Percentiles rank a stretch among this genome's conserved stretches.
phyloP scores from a whole-genome alignment of 495 filamentous ascomycete species.

The Schizothecium vesticola region DNA sequence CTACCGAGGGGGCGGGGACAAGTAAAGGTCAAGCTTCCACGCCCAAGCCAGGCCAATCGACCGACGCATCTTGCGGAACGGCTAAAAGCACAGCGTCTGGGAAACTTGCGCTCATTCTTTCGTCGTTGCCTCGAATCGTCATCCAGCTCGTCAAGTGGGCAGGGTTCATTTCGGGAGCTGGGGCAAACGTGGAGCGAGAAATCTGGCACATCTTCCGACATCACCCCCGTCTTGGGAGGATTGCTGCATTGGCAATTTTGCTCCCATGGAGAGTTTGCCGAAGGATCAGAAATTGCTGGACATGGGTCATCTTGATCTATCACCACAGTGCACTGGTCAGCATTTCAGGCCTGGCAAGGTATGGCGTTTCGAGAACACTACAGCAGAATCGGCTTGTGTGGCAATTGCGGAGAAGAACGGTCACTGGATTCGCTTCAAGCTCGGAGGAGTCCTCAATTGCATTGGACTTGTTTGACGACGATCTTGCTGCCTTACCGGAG shows the following conservation, averaged over 20 bases:
- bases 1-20: fast-evolving
- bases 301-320: slow-evolving; percentile 20
- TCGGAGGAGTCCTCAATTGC: slow-evolving; percentile 4
- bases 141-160: slow-evolving; percentile 18
- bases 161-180: slow-evolving; percentile 21
- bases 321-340: slow-evolving; percentile 17
- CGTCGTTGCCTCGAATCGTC: neutral
- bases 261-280: slow-evolving; percentile 16
- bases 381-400: slow-evolving; percentile 14
- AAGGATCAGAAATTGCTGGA: slow-evolving; percentile 16
- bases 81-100: neutral
- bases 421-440: slow-evolving; percentile 19
- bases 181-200: slow-evolving; percentile 23
- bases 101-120: neutral
- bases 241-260: slow-evolving; percentile 5
- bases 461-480: slow-evolving; percentile 15
- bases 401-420: slow-evolving; percentile 11
- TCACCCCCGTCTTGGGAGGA: neutral
- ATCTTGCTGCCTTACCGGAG: neutral
- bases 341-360: slow-evolving; percentile 19
- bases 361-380: slow-evolving; percentile 17
- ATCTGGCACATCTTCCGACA: slow-evolving; percentile 20
- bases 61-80: neutral
- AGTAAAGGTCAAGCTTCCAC: neutral
- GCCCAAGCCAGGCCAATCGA: neutral